Base-by-base conservation (phyloP, 1,284 basidiomycete genomes). In the Puccinia novopanici region DNA sequence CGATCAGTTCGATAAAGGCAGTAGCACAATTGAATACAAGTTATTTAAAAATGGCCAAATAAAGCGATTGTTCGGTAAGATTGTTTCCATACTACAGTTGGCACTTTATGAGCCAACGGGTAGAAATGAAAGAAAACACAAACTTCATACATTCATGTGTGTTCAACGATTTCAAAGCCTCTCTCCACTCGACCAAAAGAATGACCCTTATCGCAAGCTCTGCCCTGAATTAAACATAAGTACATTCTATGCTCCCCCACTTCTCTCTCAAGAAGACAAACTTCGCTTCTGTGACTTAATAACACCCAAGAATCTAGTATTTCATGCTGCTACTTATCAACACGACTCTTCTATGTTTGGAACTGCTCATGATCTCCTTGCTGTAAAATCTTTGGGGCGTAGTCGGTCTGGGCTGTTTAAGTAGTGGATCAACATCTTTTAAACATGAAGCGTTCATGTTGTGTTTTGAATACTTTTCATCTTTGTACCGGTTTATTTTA, bases 21-120 rank as follows among this genome's bases (percentile, higher is more conserved):
- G 59, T n/a, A 76, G 74, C 42, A 27, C 55, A 17, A 76, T 76
- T 65, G 74, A 76, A 76, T 76, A 76, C 52, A 13, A 24, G 30
- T 12, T 24, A 40, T 61, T 34, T 52, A 4, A 17, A 6, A 34
- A 50, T 19, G 27, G 12, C 42, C n/a, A n/a, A 72, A 50, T 6
- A 52, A 63, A 24, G 27, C 40, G 8, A 27, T 76, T 30, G 34
- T 76, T 76, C 67, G 59, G 74, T 27, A 61, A 76, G 30, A 67
- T 76, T 10, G 42, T 27, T 15, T 4, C 65, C 13, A 76, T 76
- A 24, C 67, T 76, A 12, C 74, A 76, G 45, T 17, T 65, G 65
- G 13, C 67, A 24, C 59, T 76, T 6, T 24, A 45, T 48, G 6
- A 2, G 5, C 42, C 72, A 74, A 24, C 27, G 27, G 37, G 74